Base-by-base conservation (phyloP, 1,284 basidiomycete species). In the Pisolithus thermaeus region DNA sequence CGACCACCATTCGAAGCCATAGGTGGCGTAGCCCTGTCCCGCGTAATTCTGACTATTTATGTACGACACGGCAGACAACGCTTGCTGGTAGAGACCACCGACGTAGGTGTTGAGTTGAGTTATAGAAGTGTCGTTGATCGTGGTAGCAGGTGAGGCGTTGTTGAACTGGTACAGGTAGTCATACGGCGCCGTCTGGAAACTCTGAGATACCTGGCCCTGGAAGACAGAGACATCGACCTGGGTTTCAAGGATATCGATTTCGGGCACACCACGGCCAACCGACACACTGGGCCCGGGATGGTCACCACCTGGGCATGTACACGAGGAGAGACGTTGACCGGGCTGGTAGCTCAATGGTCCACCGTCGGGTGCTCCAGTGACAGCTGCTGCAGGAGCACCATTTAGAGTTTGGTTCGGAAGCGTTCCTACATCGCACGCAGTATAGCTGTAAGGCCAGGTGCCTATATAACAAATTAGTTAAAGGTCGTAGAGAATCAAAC, bases 161-260 rank as follows among this genome's bases (percentile, higher is more conserved):
- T 76, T 71, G 61, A 80, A 86, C 52, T 80, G 57, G 66, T 89
- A 91, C 49, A 76, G 61, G 56, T 77, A 76, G 68, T 92, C 84
- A 70, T 85, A 94, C 11, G 89, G 89, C n/a, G 90, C 90, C 43
- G 78, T 69, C 68, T 94, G 91, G 58, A 78, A 77, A 55, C 84
- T 88, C 68, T 93, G 91, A 3, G 90, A 92, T 2, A 84, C 86
- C 58, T 84, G 69, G 45, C 84, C 84, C 58, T 62, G 60, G 73
- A 74, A 79, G 70, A 52, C 69, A 70, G 47, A 72, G 3, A 66
- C 61, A 56, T 78, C 73, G 45, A 83, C 65, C 58, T 81, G 76
- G 3, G 87, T 82, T 68, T 93, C 91, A 56, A 93, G 71, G 35
- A 92, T 77, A 70, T 93, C 90, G 56, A 95, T 90, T 71, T 95